These are phyloP conservation scores for Leucaena leucocephala DNA, from an alignment of 306 rosid genomes.

Conservation along the genomic window DNA sequence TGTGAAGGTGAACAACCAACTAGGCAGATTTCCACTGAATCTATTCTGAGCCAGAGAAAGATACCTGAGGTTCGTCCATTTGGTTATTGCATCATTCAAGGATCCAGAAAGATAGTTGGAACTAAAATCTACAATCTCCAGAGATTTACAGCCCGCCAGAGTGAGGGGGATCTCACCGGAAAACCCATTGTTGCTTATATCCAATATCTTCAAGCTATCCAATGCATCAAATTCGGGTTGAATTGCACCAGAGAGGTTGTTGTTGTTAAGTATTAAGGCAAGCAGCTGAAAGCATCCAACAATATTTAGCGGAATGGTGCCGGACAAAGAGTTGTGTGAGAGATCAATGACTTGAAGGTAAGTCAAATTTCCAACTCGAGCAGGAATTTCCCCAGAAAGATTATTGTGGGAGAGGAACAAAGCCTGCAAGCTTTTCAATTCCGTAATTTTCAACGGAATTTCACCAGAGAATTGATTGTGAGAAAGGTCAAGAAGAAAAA, in stretches of 20 bases:
- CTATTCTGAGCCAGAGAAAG: conserved; percentile 83
- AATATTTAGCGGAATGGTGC: conserved; percentile 84
- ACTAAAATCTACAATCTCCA: conserved; percentile 92
- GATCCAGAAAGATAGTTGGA: conserved; percentile 93
- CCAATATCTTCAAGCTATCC: conserved; percentile 91
- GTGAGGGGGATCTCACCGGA: conserved; percentile 94
- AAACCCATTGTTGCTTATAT: conserved; percentile 87
- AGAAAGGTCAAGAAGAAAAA: conserved; percentile 92
- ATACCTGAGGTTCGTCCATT: conserved; percentile 90
- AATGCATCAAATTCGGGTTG: conserved; percentile 97
- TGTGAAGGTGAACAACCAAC: conserved; percentile 85
- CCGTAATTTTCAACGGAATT: conserved; percentile 88
- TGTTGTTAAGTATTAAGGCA: conserved; percentile 82
- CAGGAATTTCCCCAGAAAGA: conserved; percentile 91
- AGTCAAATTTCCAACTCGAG: conserved; percentile 87
- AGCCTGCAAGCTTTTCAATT: conserved; percentile 95
- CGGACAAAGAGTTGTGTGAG: conserved; percentile 85
- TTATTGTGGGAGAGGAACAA: conserved; percentile 89
- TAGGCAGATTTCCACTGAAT: conserved; percentile 77
- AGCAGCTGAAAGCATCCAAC: conserved; percentile 98
- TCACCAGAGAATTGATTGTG: conserved; percentile 86
- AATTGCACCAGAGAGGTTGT: conserved; percentile 92
- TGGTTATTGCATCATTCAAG: conserved; percentile 88
- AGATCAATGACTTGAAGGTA: conserved; percentile 98
- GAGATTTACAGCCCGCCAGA: conserved; percentile 94